phyloP scores from a whole-genome alignment of 345 rosid genomes.

The Acer campestre region DNA sequence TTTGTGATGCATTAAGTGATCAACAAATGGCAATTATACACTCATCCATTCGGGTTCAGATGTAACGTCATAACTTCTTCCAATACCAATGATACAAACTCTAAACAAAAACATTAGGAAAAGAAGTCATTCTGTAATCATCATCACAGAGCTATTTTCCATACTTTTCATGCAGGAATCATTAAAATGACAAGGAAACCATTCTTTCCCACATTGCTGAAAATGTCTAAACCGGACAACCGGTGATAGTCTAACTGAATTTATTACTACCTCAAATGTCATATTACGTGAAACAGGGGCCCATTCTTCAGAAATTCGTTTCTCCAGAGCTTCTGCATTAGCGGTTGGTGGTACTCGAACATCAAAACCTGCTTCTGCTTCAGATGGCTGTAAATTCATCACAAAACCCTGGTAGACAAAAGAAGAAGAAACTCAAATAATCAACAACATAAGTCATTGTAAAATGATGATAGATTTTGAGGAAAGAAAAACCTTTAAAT shows the following conservation, averaged over 20 bases:
- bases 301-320: conserved; percentile 93
- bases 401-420: conserved; percentile 69
- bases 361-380: conserved; percentile 97
- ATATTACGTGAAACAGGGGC: conserved; percentile 90
- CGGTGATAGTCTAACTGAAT: neutral
- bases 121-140: neutral
- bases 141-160: neutral
- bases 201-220: neutral
- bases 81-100: neutral
- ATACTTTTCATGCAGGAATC: neutral
- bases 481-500: neutral
- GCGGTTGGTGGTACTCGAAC: conserved; percentile 78
- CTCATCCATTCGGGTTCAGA: neutral
- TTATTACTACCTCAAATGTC: conserved; percentile 70
- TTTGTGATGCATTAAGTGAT: neutral
- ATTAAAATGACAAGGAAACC: conserved; percentile 7
- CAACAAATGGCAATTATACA: neutral
- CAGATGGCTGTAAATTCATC: conserved; percentile 97
- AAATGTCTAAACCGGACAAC: too few species aligned
- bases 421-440: conserved; percentile 18
- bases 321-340: conserved; percentile 72
- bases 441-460: neutral
- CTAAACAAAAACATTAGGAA: neutral
- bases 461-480: neutral
- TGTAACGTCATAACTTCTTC: neutral